A percentile compares a stretch with the other conserved stretches of the same genome.
Evolutionary conservation across 78 protist species (phyloP).

Genomic region (Polysphondylium violaceum): DNA sequence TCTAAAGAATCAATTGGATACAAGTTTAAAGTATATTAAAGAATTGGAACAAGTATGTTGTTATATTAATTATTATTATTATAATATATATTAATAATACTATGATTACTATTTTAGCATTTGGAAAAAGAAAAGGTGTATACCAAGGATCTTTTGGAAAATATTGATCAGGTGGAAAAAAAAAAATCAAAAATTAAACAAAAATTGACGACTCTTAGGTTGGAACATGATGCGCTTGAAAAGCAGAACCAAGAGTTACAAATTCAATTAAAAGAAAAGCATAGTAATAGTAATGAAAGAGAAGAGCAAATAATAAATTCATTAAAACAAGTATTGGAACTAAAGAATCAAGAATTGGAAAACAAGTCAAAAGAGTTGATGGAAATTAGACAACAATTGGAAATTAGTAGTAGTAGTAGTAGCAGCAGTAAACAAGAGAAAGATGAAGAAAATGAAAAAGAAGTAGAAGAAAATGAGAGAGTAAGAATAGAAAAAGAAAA

Average conservation of each 20-base stretch:
- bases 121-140: slow-evolving; percentile 30
- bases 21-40: not conserved
- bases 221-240: not conserved
- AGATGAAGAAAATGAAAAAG: too few species aligned
- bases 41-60: not conserved
- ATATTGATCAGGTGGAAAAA: slow-evolving; percentile 5
- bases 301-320: too few species aligned
- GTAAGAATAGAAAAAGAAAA: too few species aligned
- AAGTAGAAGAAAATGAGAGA: too few species aligned
- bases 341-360: too few species aligned
- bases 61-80: not conserved
- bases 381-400: too few species aligned
- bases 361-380: too few species aligned
- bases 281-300: too few species aligned
- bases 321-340: too few species aligned
- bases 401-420: too few species aligned
- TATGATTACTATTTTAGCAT: too few species aligned
- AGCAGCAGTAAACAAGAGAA: too few species aligned
- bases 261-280: not conserved
- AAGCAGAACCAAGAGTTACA: not conserved
- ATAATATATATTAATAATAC: not conserved
- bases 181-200: slow-evolving; percentile 29
- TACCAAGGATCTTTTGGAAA: not conserved
- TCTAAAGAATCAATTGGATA: not conserved
- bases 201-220: not conserved